Percentiles rank a stretch among this genome's conserved stretches.
phyloP scores from a whole-genome alignment of 306 rosid species.

The Astragalus membranaceus region DNA sequence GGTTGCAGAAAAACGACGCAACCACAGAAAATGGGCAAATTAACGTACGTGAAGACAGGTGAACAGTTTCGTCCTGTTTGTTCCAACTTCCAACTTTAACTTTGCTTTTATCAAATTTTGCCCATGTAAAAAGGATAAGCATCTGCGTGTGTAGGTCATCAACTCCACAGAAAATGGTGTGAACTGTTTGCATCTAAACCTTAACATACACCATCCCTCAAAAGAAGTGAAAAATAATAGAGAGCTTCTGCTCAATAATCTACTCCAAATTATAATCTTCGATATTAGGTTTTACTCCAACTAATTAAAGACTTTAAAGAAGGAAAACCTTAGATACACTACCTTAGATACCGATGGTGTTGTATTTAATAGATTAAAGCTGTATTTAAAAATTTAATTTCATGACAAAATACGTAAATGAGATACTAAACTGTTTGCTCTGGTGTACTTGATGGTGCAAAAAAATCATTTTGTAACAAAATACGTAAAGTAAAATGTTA shows the following conservation, averaged over 20 bases:
- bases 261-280: not conserved
- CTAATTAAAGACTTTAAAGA: no score
- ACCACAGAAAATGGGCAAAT: slow-evolving; percentile 19
- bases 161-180: slow-evolving; percentile 12
- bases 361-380: no score
- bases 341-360: no score
- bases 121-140: not conserved
- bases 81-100: not conserved
- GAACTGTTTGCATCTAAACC: slow-evolving; percentile 30
- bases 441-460: no score
- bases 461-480: no score
- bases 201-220: slow-evolving; percentile 18
- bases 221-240: slow-evolving; percentile 5
- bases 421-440: no score
- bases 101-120: not conserved
- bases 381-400: no score
- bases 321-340: no score
- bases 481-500: no score
- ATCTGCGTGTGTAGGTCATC: not conserved
- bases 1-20: not conserved
- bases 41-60: not conserved
- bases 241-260: slow-evolving; percentile 13
- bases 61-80: slow-evolving; percentile 17
- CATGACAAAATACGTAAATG: no score
- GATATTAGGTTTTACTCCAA: no score